These are phyloP conservation scores for Taiozyma sp. DNA, from an alignment of 1,139 yeast genomes.

Conservation along the genomic window DNA sequence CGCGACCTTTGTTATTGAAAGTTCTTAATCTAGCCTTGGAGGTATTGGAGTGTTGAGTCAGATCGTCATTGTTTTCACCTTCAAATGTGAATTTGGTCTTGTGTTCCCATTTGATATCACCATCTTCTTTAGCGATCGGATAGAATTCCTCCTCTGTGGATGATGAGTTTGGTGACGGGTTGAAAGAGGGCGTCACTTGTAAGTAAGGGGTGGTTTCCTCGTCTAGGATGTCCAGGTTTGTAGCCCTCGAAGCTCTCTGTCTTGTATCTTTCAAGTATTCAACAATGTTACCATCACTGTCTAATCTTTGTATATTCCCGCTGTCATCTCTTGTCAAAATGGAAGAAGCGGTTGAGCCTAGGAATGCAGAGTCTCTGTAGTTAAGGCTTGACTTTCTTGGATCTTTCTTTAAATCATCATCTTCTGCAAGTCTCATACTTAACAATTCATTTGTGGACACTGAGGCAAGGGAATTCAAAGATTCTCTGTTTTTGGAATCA, in stretches of 20 bases:
- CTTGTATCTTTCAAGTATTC: slow-evolving; percentile 17
- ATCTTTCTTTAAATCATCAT: slow-evolving; percentile 36
- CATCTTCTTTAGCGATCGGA: slow-evolving; percentile 15
- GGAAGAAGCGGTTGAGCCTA: slow-evolving; percentile 22
- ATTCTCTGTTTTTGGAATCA: slow-evolving; percentile 40
- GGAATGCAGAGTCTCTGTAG: slow-evolving; percentile 36
- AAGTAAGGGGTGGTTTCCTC: slow-evolving; percentile 17
- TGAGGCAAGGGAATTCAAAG: slow-evolving; percentile 72
- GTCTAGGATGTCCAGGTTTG: slow-evolving; percentile 19
- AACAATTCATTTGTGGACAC: slow-evolving; percentile 82
- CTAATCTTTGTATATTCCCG: slow-evolving; percentile 46
- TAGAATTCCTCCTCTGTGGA: slow-evolving; percentile 21
- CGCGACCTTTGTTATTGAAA: slow-evolving; percentile 20
- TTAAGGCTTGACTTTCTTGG: slow-evolving; percentile 35
- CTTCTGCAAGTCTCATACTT: slow-evolving; percentile 73
- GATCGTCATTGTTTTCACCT: background rate
- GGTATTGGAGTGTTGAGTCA: slow-evolving; percentile 6
- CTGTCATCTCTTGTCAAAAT: slow-evolving; percentile 24
- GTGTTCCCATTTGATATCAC: slow-evolving; percentile 18
- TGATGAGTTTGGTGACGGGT: slow-evolving; percentile 14
- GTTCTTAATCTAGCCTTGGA: slow-evolving; percentile 21
- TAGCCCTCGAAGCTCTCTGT: slow-evolving; percentile 18
- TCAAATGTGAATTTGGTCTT: slow-evolving; percentile 13
- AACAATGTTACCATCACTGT: slow-evolving; percentile 50
- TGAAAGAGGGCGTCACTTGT: slow-evolving; percentile 5